These are phyloP conservation scores for Cryptosporidium canis DNA, from an alignment of 169 alveolate genomes.

Conservation along the genomic window DNA sequence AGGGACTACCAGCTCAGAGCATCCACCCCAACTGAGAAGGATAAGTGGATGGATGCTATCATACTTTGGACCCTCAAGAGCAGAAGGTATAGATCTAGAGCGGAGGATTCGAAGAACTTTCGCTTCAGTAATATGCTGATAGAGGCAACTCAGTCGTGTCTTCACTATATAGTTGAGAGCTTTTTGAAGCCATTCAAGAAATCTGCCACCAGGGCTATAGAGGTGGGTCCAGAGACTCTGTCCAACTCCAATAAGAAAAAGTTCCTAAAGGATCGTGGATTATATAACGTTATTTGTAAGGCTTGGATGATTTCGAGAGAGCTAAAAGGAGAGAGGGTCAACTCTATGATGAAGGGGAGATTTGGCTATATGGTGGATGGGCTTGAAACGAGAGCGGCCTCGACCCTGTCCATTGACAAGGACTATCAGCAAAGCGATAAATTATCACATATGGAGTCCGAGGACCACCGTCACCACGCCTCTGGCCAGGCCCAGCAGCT, in stretches of 20 bases:
- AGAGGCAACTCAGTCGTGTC: conserved; percentile 69
- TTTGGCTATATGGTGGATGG: not conserved
- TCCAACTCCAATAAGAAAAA: conserved; percentile 57
- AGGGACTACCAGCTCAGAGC: conserved; percentile 67
- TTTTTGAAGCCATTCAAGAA: conserved; percentile 64
- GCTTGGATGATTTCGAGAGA: conserved; percentile 64
- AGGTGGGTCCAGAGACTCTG: conserved; percentile 65
- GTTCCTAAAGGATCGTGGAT: conserved; percentile 61
- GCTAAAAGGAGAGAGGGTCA: conserved; percentile 12
- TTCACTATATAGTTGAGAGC: conserved; percentile 59
- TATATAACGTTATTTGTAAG: conserved; percentile 45
- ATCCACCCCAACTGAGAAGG: conserved; percentile 63
- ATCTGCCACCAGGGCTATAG: conserved; percentile 65
- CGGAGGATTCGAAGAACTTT: conserved; percentile 56
- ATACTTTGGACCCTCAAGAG: conserved; percentile 65
- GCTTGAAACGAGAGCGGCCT: not conserved
- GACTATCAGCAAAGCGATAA: not conserved
- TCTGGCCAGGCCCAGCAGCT: not conserved
- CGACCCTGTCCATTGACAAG: not conserved
- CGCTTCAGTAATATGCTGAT: conserved; percentile 68
- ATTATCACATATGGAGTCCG: not conserved
- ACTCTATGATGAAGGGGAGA: conserved; percentile 2
- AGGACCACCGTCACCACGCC: not conserved
- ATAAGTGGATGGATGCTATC: conserved; percentile 70
- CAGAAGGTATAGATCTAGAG: conserved; percentile 36